Conservation (phyloP, 2,329 filamentous ascomycete genomes). For the Pseudogymnoascus sp. region DNA sequence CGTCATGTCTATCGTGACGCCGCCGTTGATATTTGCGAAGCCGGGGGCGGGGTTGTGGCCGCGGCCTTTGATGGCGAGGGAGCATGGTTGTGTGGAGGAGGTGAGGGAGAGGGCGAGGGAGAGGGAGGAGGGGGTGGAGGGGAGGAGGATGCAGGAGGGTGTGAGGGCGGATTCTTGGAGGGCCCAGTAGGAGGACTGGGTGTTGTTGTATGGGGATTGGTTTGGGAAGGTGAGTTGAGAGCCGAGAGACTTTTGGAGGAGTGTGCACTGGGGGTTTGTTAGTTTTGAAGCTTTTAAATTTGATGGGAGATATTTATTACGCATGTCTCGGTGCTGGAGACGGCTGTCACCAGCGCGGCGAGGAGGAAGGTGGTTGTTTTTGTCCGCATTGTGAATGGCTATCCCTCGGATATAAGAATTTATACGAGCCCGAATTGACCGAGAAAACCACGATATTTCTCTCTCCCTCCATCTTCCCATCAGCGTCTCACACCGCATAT, state of each 20-base stretch:
- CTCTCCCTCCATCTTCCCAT: no score
- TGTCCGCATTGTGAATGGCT: neutral
- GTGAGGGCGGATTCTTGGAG: neutral
- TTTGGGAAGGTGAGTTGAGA: constrained; percentile 11
- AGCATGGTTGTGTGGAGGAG: neutral
- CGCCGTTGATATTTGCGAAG: neutral
- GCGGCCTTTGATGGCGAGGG: constrained; percentile 9
- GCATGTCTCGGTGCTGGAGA: neutral
- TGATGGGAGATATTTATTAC: neutral
- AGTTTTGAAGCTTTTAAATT: neutral
- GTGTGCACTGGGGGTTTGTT: neutral
- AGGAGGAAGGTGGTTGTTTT: neutral
- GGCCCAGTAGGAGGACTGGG: constrained; percentile 8
- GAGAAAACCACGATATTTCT: neutral
- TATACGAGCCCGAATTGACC: neutral
- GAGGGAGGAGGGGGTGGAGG: neutral
- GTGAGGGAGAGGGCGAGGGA: neutral
- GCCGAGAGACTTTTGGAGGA: neutral
- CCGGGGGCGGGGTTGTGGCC: constrained; percentile 5
- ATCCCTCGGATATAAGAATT: neutral
- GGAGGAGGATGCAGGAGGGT: constrained; percentile 6
- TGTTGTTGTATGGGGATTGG: constrained; percentile 11
- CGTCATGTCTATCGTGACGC: constrained; percentile 10
- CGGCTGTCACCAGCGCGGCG: neutral
- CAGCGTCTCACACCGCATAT: neutral